These are phyloP conservation scores for Aureobasidium sp. DNA, from an alignment of 2,329 filamentous ascomycete genomes.

Conservation along the genomic window DNA sequence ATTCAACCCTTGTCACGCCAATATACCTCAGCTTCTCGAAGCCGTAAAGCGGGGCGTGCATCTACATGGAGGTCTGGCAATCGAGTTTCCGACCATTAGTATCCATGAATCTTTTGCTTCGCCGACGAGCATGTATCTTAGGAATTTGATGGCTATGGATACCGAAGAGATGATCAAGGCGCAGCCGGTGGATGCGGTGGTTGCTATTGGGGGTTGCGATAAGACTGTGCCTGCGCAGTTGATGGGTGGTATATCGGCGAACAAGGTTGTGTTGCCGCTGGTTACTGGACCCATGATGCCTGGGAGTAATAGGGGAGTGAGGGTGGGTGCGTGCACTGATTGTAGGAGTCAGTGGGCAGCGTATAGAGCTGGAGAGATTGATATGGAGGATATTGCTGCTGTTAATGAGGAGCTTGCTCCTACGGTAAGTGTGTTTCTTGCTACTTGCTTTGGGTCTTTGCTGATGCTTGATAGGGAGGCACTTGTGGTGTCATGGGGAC, in stretches of 20 bases:
- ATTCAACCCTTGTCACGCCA: slow-evolving; percentile 70
- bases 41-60: slow-evolving; percentile 63
- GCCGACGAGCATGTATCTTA: slow-evolving; percentile 67
- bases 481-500: slow-evolving; percentile 55
- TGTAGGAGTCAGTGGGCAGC: slow-evolving; percentile 68
- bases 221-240: slow-evolving; percentile 68
- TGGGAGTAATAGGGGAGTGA: slow-evolving; percentile 55
- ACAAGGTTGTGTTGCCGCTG: slow-evolving; percentile 62
- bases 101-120: slow-evolving; percentile 62
- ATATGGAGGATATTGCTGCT: slow-evolving; percentile 63
- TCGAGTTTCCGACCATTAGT: slow-evolving; percentile 70
- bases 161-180: slow-evolving; percentile 71
- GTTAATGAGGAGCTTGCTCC: slow-evolving; percentile 69
- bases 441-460: background rate
- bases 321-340: slow-evolving; percentile 68
- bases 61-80: slow-evolving; percentile 58
- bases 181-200: slow-evolving; percentile 62
- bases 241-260: slow-evolving; percentile 69
- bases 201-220: slow-evolving; percentile 66
- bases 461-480: slow-evolving; percentile 27
- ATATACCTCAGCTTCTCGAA: slow-evolving; percentile 64
- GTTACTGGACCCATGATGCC: slow-evolving; percentile 72
- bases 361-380: slow-evolving; percentile 58
- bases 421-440: slow-evolving; percentile 43
- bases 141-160: slow-evolving; percentile 73